A percentile compares a stretch with the other conserved stretches of the same genome.
phyloP scores from a whole-genome alignment of 2,329 filamentous ascomycete species.

The Lecanicillium sp. region DNA sequence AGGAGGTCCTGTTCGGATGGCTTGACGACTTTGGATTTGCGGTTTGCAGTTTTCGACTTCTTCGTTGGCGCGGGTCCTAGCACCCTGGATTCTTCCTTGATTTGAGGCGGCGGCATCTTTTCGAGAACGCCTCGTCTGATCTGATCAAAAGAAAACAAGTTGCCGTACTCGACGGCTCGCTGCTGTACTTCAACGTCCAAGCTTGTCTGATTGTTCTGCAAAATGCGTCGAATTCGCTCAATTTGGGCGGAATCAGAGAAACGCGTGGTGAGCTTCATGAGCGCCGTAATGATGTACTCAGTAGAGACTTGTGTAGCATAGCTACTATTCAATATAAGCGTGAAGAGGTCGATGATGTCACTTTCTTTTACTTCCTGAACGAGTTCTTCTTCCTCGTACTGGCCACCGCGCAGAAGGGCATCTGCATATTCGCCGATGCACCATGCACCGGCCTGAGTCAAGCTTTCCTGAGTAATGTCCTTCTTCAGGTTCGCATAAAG shows the following conservation, averaged over 20 bases:
- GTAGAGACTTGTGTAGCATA: conserved; percentile 87
- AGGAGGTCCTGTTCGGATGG: conserved; percentile 87
- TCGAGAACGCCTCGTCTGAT: conserved; percentile 86
- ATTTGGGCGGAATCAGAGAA: conserved; percentile 78
- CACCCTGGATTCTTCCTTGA: conserved; percentile 85
- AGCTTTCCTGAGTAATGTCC: conserved; percentile 93
- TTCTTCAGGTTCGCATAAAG: conserved; percentile 85
- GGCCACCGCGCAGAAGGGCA: conserved; percentile 75
- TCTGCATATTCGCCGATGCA: conserved; percentile 97
- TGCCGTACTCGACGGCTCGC: conserved; percentile 88
- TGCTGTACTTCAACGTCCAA: conserved; percentile 95
- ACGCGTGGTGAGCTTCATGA: conserved; percentile 91
- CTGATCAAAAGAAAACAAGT: conserved; percentile 85
- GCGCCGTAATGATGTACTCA: conserved; percentile 90
- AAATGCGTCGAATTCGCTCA: conserved; percentile 72
- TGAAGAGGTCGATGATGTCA: conserved; percentile 90
- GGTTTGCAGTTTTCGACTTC: conserved; percentile 59
- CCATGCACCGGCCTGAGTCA: conserved; percentile 91
- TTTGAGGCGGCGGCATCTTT: conserved; percentile 96
- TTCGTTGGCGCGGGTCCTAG: conserved; percentile 67
- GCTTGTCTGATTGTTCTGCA: conserved; percentile 73
- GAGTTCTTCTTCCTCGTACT: conserved; percentile 90
- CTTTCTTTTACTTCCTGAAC: conserved; percentile 74
- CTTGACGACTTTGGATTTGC: conserved; percentile 70
- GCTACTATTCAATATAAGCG: conserved; percentile 85